Percentiles rank a stretch among this genome's conserved stretches.
Conservation (phyloP, 1,284 basidiomycete genomes). For the Xanthoconium separans region DNA sequence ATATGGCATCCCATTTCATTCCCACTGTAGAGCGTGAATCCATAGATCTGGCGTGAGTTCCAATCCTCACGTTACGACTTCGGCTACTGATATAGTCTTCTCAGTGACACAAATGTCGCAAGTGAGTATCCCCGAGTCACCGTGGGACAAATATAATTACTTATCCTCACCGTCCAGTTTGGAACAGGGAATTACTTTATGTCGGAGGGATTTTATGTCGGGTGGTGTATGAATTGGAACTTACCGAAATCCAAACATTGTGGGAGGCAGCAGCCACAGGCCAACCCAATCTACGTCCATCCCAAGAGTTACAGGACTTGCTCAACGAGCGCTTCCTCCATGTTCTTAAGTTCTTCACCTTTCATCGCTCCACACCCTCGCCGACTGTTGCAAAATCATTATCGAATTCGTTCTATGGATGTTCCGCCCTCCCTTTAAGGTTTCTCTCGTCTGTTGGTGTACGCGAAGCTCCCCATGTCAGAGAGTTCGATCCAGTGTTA, state of each 20-base stretch:
- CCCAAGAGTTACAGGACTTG: background rate
- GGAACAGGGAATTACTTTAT: slow-evolving; percentile 5
- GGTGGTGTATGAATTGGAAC: background rate
- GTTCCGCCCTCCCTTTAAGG: background rate
- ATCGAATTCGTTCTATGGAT: background rate
- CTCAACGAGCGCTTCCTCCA: background rate
- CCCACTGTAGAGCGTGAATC: slow-evolving; percentile 6
- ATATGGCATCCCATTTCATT: slow-evolving; percentile 7
- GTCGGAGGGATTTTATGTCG: slow-evolving; percentile 4
- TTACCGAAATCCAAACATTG: background rate
- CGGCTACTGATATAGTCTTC: background rate
- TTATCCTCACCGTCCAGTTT: background rate
- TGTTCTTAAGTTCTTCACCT: slow-evolving; percentile 3
- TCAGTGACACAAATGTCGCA: background rate
- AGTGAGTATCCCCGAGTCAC: background rate
- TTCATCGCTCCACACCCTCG: background rate
- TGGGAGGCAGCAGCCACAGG: background rate
- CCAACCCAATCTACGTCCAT: background rate
- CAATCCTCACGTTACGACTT: background rate
- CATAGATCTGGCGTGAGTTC: slow-evolving; percentile 2
- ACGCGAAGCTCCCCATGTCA: background rate
- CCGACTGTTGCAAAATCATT: background rate
- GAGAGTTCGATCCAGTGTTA: background rate
- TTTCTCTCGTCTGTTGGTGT: background rate
- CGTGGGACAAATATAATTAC: background rate